Base-by-base conservation (phyloP, 306 rosid genomes). In the Quercus dentata region DNA sequence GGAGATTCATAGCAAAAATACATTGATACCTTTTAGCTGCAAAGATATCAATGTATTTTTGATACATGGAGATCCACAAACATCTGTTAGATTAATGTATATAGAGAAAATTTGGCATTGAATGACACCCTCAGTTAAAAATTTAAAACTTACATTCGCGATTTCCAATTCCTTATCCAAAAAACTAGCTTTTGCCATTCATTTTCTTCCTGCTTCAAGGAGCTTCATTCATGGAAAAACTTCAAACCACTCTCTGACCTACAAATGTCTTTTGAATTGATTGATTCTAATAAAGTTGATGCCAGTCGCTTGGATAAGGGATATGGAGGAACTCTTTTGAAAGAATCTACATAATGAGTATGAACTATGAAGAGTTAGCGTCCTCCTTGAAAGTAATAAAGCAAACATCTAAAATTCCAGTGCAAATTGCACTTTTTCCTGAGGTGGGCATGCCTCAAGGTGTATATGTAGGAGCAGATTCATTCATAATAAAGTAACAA, bases 231-330 rank as follows among this genome's bases (percentile, higher is more conserved):
- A 68, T 38, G 51, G 63, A 23, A 33, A 79, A 78, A 59, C 28
- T 59, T 25, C 58, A 73, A 69, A 84, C 76, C 54, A 81, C 44
- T 62, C 13, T 35, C 13, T 23, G 81, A 65, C 63, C 77, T 62
- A 69, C n/a, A 83, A 76, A 86, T 86, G 21, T 73, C 35, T 69
- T 83, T 83, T 75, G 89, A 86, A 73, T 35, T 82, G 59, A 83
- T 76, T 65, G 89, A 84, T 65, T 76, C 78, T 23, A 83, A 81
- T 76, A 93, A 72, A 79, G 85, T 75, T 14, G 75, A 86, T 31
- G 94, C 82, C 62, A 91, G 76, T 69, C 77, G 78, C 86, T 80
- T 88, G 87, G 88, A 91, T 65, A 93, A 88, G 56, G 97, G 97
- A 84, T 93, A 89, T 8, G 46, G 63, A 23, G 97, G 94, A 30